Conservation (phyloP, 768 basidiomycete species). For the Leccinum subgranulosum region DNA sequence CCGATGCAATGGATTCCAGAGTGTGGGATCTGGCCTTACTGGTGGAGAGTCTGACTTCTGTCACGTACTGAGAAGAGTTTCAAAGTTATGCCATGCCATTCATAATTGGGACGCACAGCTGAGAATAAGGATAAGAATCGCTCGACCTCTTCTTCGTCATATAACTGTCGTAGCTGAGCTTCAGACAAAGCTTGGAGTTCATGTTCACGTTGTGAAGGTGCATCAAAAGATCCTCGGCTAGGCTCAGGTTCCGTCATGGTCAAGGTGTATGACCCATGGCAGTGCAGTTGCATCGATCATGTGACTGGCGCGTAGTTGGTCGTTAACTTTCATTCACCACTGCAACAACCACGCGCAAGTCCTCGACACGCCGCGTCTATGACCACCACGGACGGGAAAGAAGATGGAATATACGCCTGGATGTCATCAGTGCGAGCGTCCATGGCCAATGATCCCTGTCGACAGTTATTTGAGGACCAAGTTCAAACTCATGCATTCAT, state of each 20-base stretch:
- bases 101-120: constrained; percentile 39
- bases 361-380: constrained; percentile 4
- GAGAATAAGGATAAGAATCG: constrained; percentile 61
- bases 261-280: not conserved
- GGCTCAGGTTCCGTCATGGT: constrained; percentile 11
- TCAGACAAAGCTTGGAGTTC: constrained; percentile 41
- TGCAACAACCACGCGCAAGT: constrained; percentile 1
- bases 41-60: constrained; percentile 46
- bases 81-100: not conserved
- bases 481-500: constrained; percentile 73
- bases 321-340: not conserved
- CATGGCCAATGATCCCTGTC: constrained; percentile 72
- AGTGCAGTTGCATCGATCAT: constrained; percentile 14
- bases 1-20: not conserved
- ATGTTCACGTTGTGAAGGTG: not conserved
- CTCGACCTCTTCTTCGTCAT: constrained; percentile 63
- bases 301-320: constrained; percentile 31
- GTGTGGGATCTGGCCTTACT: constrained; percentile 17
- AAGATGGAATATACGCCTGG: constrained; percentile 63
- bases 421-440: constrained; percentile 59
- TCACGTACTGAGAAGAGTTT: constrained; percentile 46
- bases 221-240: not conserved
- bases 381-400: constrained; percentile 2
- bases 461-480: constrained; percentile 68
- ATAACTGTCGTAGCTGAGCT: constrained; percentile 51